These are phyloP conservation scores for Suillus alpinus DNA, from an alignment of 768 basidiomycete species.

Conservation along the genomic window DNA sequence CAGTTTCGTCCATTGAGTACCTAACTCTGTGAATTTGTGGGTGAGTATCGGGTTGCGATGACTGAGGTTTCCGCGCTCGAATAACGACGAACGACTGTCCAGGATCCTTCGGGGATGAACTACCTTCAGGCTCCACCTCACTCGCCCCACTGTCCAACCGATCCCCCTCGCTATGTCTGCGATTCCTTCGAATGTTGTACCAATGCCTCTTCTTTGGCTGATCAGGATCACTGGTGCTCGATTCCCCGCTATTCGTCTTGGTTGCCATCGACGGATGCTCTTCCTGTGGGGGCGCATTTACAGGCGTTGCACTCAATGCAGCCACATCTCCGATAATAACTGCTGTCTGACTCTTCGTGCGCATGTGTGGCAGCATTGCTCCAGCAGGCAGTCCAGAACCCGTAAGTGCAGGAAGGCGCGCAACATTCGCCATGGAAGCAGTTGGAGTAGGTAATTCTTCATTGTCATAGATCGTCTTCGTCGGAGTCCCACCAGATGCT, in stretches of 20 bases:
- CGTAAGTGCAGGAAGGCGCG: conserved; percentile 37
- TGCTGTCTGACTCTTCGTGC: conserved; percentile 81
- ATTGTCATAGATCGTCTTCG: conserved; percentile 27
- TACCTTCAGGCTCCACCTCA: conserved; percentile 24
- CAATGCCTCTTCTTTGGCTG: conserved; percentile 67
- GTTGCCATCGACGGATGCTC: conserved; percentile 19
- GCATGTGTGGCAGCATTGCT: conserved; percentile 66
- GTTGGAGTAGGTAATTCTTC: conserved; percentile 52
- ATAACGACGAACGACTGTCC: conserved; percentile 68
- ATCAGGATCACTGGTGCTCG: conserved; percentile 40
- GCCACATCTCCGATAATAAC: conserved; percentile 66
- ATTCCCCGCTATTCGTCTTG: conserved; percentile 6
- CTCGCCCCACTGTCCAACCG: conserved; percentile 26
- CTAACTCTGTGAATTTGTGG: conserved; percentile 19
- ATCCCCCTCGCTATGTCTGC: conserved; percentile 59
- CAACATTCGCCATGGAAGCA: conserved; percentile 46
- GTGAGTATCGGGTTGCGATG: conserved; percentile 23
- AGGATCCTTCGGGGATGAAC: conserved; percentile 34
- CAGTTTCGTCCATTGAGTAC: conserved; percentile 29
- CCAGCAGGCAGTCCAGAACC: conserved; percentile 48
- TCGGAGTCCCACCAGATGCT: conserved; percentile 14
- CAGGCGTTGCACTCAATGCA: conserved; percentile 20
- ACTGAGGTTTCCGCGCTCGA: conserved; percentile 49
- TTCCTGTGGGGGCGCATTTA: conserved; percentile 12
- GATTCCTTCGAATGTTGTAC: conserved; percentile 60